Conservation (phyloP, 768 basidiomycete species). For the Xanthoconium purpureum region DNA sequence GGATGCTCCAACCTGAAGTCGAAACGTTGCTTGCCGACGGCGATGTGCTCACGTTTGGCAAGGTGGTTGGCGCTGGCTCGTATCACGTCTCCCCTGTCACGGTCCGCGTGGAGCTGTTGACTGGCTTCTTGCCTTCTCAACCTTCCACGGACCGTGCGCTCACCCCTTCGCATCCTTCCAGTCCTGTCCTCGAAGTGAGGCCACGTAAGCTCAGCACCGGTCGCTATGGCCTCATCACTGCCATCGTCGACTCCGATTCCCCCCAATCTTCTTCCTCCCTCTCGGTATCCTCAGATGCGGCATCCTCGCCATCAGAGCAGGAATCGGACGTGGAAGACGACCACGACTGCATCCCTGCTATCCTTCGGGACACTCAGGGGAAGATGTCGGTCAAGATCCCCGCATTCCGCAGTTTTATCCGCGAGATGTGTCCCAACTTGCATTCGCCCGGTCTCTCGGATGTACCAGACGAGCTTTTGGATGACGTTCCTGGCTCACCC, state of each 20-base stretch:
- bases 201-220: constrained; percentile 44
- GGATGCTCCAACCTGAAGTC: constrained; percentile 50
- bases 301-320: constrained; percentile 31
- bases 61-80: constrained; percentile 62
- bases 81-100: constrained; percentile 62
- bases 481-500: constrained; percentile 11
- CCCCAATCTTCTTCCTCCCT: constrained; percentile 39
- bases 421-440: constrained; percentile 23
- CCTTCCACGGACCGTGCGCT: constrained; percentile 16
- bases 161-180: constrained; percentile 27
- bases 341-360: constrained; percentile 12
- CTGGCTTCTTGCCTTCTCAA: constrained; percentile 7
- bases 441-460: constrained; percentile 13
- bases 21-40: constrained; percentile 60
- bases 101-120: constrained; percentile 54
- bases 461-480: constrained; percentile 8
- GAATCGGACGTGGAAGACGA: constrained; percentile 60
- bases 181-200: constrained; percentile 21
- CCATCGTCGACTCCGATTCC: constrained; percentile 28
- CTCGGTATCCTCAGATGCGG: constrained; percentile 36
- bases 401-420: constrained; percentile 31
- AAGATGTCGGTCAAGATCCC: constrained; percentile 30
- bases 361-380: constrained; percentile 14
- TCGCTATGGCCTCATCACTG: constrained; percentile 56
- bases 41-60: constrained; percentile 75